Base-by-base conservation (phyloP, 176 grass and related monocot genomes). In the Juncus effusus region DNA sequence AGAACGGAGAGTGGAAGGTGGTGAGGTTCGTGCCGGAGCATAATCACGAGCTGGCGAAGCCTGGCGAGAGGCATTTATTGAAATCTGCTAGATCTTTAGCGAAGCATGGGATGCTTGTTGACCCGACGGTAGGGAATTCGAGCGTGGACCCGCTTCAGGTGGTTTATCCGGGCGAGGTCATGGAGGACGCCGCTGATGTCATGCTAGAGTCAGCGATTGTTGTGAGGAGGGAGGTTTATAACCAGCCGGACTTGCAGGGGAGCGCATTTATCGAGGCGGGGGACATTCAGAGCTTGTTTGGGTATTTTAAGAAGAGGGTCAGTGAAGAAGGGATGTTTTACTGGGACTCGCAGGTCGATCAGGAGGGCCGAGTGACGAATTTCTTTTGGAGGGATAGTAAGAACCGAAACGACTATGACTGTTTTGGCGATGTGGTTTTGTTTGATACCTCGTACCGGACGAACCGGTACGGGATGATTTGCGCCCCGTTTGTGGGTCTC, bases 291-390 rank as follows among this genome's bases (percentile, higher is more conserved):
- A 93, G 76, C 72, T 73, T 93, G 59, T 76, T 93, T 36, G 77
- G 76, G 63, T 84, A 93, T 79, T 93, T 93, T 81, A 93, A 88
- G 66, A 81, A 54, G 52, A 83, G 85, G 68, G 81, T 81, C 44
- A 88, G 79, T 9, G 85, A 93, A 73, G 89, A 93, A 81, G 89
- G 81, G n/a, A 88, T 93, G 81, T 95, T 95, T 37, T 95, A 86
- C 63, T 95, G 85, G 79, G 90, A 88, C 57, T 82, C 84, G 40
- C 85, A 85, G 72, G 82, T 90, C 76, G 90, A 95, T 79, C 86
- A 84, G 73, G 77, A 90, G 62, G 80, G 83, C 50, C 83, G 80
- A 19, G 77, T 79, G 69, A 84, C 83, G 9, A 90, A 86, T 64
- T 86, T 95, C 65, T 90, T 95, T 71, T 95, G 82, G 83, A 81